These are phyloP conservation scores for Peniophora sp. DNA, from an alignment of 1,284 basidiomycete species.

Conservation along the genomic window DNA sequence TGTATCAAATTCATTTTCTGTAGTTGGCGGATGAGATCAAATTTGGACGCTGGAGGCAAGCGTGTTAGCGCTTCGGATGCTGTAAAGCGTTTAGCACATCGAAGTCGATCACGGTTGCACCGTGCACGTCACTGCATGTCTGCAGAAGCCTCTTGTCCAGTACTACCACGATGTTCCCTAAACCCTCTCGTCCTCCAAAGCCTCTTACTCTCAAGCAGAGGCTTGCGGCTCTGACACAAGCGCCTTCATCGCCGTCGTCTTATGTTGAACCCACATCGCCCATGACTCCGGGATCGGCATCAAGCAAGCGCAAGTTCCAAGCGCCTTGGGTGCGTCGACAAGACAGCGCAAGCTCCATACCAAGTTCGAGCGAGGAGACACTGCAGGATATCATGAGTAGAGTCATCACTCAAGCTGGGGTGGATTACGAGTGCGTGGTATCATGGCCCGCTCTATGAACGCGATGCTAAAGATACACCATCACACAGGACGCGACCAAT, in stretches of 20 bases:
- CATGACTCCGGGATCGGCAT: slow-evolving; percentile 10
- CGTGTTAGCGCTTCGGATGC: too few relatives aligned
- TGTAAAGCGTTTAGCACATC: too few relatives aligned
- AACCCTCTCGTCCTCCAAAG: slow-evolving; percentile 5
- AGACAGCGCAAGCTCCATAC: slow-evolving; percentile 15
- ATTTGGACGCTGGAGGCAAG: too few relatives aligned
- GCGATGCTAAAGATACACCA: too few relatives aligned
- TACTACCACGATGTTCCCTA: slow-evolving; percentile 5
- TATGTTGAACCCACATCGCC: slow-evolving; percentile 21
- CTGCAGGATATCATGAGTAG: slow-evolving; percentile 60
- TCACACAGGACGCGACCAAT: slow-evolving; percentile 85
- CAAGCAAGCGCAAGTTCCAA: slow-evolving; percentile 26
- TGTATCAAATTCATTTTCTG: too few relatives aligned
- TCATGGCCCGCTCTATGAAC: slow-evolving; percentile 1
- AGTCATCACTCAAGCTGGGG: slow-evolving; percentile 81
- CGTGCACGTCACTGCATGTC: too few relatives aligned
- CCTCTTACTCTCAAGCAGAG: slow-evolving; percentile 47
- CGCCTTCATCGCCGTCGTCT: slow-evolving; percentile 35
- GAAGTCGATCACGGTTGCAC: too few relatives aligned
- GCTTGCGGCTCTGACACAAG: slow-evolving; percentile 46
- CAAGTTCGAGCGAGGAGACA: slow-evolving; percentile 28
- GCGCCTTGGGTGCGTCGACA: slow-evolving; percentile 30
- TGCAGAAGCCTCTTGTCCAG: too few relatives aligned
- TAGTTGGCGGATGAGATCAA: too few relatives aligned
- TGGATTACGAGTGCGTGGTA: slow-evolving; percentile 74